These are phyloP conservation scores for Pneumocystis carinii DNA, from an alignment of 1,139 yeast species.

Conservation along the genomic window DNA sequence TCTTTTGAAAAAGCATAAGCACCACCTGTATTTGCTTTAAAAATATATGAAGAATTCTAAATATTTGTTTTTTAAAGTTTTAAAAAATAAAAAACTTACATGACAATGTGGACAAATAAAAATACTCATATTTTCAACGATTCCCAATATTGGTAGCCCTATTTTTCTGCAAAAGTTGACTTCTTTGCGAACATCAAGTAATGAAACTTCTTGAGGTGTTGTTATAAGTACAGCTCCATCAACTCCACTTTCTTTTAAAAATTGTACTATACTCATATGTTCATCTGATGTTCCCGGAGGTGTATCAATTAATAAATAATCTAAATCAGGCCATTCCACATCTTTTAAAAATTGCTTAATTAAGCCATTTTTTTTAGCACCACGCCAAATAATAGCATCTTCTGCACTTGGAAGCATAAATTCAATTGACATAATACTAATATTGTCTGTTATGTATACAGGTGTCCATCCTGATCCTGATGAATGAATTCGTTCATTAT, in stretches of 20 bases:
- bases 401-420: constrained; percentile 90
- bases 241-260: constrained; percentile 75
- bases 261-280: constrained; percentile 77
- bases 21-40: constrained; percentile 91
- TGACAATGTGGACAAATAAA: constrained; percentile 93
- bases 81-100: constrained; percentile 34
- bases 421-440: constrained; percentile 91
- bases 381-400: constrained; percentile 94
- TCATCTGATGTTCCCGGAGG: constrained; percentile 99
- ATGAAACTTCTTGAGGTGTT: constrained; percentile 94
- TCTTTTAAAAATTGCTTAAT: constrained; percentile 89
- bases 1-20: constrained; percentile 76
- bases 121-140: constrained; percentile 97
- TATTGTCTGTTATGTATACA: constrained; percentile 83
- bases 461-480: constrained; percentile 95
- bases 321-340: constrained; percentile 91
- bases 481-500: constrained; percentile 72
- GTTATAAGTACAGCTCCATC: constrained; percentile 94
- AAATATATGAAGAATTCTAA: constrained; percentile 45
- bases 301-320: constrained; percentile 82
- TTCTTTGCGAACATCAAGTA: constrained; percentile 88
- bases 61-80: neutral
- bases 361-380: constrained; percentile 82
- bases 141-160: constrained; percentile 65
- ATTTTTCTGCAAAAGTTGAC: constrained; percentile 91